These are phyloP conservation scores for Tetrahymena malaccensis DNA, from an alignment of 73 alveolate species.

Conservation along the genomic window DNA sequence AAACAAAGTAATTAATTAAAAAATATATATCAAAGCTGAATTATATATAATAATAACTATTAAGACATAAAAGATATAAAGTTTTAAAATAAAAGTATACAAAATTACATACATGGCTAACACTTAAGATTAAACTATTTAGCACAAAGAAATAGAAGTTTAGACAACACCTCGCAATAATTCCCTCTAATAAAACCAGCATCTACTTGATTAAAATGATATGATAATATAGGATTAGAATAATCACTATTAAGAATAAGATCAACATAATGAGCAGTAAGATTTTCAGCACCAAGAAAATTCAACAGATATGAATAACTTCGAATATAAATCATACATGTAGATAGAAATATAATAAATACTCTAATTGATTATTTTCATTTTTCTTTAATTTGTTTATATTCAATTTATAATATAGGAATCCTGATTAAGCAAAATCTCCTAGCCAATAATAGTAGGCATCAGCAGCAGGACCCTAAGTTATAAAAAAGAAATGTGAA, in stretches of 20 bases:
- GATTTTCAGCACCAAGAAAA: neutral
- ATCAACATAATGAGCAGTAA: neutral
- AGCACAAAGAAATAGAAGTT: neutral
- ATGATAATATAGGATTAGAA: neutral
- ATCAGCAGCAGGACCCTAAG: neutral
- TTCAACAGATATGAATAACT: neutral
- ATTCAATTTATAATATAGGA: neutral
- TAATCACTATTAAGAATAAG: neutral
- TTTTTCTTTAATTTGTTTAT: neutral
- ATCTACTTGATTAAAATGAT: neutral
- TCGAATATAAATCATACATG: neutral
- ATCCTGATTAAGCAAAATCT: neutral
- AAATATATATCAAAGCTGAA: neutral
- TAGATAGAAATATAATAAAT: neutral
- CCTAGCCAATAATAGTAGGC: neutral
- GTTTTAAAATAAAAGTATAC: neutral
- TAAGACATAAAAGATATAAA: neutral
- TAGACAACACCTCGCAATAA: neutral
- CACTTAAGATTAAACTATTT: neutral
- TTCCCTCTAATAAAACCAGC: neutral
- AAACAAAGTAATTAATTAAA: neutral
- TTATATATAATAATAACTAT: neutral
- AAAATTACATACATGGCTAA: neutral
- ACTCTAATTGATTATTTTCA: neutral
- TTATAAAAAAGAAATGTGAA: neutral